Percentiles rank a stretch among this genome's conserved stretches.
These are phyloP conservation scores for Cyberlindnera euphorbiae DNA, from an alignment of 805 yeast species.

Conservation along the genomic window DNA sequence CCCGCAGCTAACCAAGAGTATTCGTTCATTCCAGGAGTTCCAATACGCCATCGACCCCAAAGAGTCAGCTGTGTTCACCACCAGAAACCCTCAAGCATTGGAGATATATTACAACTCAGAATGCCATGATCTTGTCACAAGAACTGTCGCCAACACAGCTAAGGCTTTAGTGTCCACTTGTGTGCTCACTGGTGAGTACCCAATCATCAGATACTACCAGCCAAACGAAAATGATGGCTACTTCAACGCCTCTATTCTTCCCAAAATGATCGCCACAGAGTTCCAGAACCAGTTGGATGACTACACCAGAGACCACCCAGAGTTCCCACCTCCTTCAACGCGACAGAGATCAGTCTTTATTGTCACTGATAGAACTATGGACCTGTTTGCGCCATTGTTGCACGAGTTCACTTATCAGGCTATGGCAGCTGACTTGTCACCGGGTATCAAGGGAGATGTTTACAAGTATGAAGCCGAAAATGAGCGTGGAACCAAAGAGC, in stretches of 20 bases:
- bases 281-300: slow-evolving; percentile 71
- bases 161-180: slow-evolving; percentile 65
- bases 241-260: slow-evolving; percentile 53
- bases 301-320: slow-evolving; percentile 63
- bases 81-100: slow-evolving; percentile 57
- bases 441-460: slow-evolving; percentile 38
- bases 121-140: slow-evolving; percentile 57
- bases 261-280: slow-evolving; percentile 64
- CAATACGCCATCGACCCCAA: slow-evolving; percentile 55
- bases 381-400: slow-evolving; percentile 73
- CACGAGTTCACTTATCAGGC: slow-evolving; percentile 93
- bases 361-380: slow-evolving; percentile 80
- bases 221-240: slow-evolving; percentile 43
- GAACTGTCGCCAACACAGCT: slow-evolving; percentile 56
- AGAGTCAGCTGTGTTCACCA: slow-evolving; percentile 68
- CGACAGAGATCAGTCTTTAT: slow-evolving; percentile 72
- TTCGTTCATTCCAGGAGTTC: slow-evolving; percentile 34
- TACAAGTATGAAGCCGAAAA: slow-evolving; percentile 53
- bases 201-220: slow-evolving; percentile 71
- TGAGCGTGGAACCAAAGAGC: slow-evolving; percentile 42
- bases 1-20: slow-evolving; percentile 25
- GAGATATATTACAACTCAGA: slow-evolving; percentile 66
- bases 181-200: slow-evolving; percentile 81
- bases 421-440: slow-evolving; percentile 71
- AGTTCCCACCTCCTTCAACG: slow-evolving; percentile 54